Percentiles rank a stretch among this genome's conserved stretches.
Evolutionary conservation across 1,139 yeast species (phyloP).

Genomic region (Kluyveromyces sp.): DNA sequence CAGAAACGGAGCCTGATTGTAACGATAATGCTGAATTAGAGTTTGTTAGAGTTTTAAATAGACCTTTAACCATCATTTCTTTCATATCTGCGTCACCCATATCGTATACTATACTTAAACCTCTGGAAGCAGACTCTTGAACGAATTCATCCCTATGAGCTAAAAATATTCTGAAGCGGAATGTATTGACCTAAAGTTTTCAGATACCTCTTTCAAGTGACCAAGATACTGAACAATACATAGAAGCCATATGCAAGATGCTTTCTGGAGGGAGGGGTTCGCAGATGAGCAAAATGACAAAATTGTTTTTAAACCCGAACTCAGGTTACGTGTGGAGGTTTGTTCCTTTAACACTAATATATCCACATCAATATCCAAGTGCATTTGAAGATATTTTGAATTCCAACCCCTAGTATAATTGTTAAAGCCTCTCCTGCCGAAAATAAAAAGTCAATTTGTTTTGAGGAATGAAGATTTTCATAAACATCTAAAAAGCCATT

Average conservation of each 20-base stretch:
- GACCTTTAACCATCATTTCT: constrained; percentile 66
- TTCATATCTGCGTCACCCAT: constrained; percentile 61
- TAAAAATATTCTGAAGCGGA: constrained; percentile 65
- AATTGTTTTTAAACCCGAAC: constrained; percentile 35
- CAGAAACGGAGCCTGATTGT: constrained; percentile 62
- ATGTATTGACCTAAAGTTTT: constrained; percentile 44
- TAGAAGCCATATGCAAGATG: constrained; percentile 80
- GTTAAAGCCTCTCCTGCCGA: constrained; percentile 81
- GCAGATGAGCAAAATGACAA: constrained; percentile 51
- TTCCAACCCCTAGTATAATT: constrained; percentile 71
- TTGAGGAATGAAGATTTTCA: constrained; percentile 54
- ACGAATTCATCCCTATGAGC: constrained; percentile 75
- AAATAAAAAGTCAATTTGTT: constrained; percentile 67
- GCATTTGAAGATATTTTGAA: constrained; percentile 46
- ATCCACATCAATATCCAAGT: constrained; percentile 38
- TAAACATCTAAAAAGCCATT: constrained; percentile 39
- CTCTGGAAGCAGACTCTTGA: constrained; percentile 89
- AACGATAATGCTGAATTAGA: constrained; percentile 43
- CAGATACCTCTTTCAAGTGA: constrained; percentile 34
- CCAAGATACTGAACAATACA: constrained; percentile 73
- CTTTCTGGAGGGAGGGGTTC: constrained; percentile 66
- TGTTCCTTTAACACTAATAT: constrained; percentile 12
- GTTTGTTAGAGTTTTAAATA: constrained; percentile 74
- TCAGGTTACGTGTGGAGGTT: constrained; percentile 7
- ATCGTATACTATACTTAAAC: constrained; percentile 75